Evolutionary conservation across 2,329 filamentous ascomycete species (phyloP).

Genomic region (Gyromitra esculenta): DNA sequence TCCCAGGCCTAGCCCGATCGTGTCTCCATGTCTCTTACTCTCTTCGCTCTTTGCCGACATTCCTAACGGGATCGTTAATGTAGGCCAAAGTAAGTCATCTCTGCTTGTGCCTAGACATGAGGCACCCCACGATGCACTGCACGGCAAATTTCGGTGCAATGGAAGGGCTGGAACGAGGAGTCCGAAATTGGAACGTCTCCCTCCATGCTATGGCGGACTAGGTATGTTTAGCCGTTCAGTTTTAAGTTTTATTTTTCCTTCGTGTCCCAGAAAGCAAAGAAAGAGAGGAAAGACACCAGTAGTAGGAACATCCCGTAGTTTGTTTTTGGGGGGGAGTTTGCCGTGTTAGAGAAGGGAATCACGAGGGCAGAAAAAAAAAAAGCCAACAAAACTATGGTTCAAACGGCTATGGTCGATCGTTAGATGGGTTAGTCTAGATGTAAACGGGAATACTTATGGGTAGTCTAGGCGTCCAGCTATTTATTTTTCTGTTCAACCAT

Average conservation of each 20-base stretch:
- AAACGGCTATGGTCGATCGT: constrained; percentile 4
- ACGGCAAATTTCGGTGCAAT: constrained; percentile 12
- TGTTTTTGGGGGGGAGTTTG: constrained; percentile 1
- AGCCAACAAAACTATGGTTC: constrained; percentile 10
- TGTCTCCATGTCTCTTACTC: neutral
- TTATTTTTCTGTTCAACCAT: neutral
- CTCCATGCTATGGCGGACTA: constrained; percentile 32
- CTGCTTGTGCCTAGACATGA: constrained; percentile 8
- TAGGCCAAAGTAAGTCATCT: constrained; percentile 9
- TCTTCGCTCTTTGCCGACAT: constrained; percentile 19
- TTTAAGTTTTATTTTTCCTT: neutral
- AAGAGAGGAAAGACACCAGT: too few species aligned
- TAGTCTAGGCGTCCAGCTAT: constrained; percentile 26
- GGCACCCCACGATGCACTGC: constrained; percentile 16
- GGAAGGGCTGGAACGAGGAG: constrained; percentile 19
- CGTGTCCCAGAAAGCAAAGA: neutral
- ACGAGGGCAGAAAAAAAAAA: constrained; percentile 11
- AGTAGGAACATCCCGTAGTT: constrained; percentile 20
- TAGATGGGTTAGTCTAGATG: constrained; percentile 7
- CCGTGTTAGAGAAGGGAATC: constrained; percentile 23
- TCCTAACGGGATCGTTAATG: constrained; percentile 26
- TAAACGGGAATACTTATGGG: constrained; percentile 10
- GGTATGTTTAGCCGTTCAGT: constrained; percentile 47
- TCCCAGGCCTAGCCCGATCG: constrained; percentile 11
- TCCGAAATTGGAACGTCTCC: constrained; percentile 7